These are phyloP conservation scores for Oryza punctata DNA, from an alignment of 176 grass and related monocot genomes.

Conservation along the genomic window DNA sequence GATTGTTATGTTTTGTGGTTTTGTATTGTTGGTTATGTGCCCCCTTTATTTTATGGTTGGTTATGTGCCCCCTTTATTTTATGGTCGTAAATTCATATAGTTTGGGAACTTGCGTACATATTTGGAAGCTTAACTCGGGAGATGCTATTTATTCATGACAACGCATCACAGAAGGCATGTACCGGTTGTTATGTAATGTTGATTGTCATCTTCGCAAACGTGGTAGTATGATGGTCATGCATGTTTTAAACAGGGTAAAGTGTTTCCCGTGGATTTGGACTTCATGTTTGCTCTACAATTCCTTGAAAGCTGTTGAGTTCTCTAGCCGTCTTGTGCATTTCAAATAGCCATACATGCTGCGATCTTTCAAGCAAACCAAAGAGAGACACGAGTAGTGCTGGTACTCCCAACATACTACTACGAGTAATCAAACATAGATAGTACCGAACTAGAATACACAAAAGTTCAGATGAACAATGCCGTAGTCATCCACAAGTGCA, in stretches of 20 bases:
- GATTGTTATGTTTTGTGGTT: conserved; percentile 28
- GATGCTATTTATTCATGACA: conserved; percentile 8
- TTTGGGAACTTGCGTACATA: conserved; percentile 18
- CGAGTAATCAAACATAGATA: no score
- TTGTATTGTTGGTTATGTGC: conserved; percentile 5
- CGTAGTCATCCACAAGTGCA: not conserved
- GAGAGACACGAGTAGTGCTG: no score
- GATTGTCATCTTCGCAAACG: not conserved
- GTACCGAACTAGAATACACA: no score
- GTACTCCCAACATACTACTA: no score
- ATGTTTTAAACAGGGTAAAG: no score
- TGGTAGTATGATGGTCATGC: not conserved
- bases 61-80: not conserved
- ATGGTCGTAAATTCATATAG: not conserved
- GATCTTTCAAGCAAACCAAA: no score
- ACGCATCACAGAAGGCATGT: not conserved
- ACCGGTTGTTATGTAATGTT: not conserved
- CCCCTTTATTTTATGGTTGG: conserved; percentile 1
- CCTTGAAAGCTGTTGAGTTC: no score
- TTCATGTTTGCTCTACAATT: no score
- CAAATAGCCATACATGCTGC: no score
- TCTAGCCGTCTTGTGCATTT: no score
- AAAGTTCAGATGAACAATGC: not conserved
- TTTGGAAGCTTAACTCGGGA: not conserved
- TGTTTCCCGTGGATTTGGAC: no score